phyloP scores from a whole-genome alignment of 1,139 yeast species.

The Sugiyamaella grinbergsii region DNA sequence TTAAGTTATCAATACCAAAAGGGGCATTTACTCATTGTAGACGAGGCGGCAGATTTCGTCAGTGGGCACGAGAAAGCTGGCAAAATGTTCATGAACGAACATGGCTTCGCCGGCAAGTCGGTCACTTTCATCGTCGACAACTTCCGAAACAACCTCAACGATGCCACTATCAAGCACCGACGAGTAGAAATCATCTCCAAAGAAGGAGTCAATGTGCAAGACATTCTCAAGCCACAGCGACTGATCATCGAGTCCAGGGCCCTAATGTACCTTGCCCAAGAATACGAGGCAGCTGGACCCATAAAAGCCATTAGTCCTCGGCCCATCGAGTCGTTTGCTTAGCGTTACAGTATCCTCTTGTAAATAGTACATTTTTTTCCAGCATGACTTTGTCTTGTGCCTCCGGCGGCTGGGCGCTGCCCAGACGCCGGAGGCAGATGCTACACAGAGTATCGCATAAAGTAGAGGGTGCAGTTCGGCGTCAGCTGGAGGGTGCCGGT shows the following conservation, averaged over 20 bases:
- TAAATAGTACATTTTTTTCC: constrained; percentile 15
- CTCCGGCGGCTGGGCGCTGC: too few species aligned
- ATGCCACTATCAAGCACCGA: constrained; percentile 51
- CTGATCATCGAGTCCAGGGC: constrained; percentile 75
- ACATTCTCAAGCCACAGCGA: constrained; percentile 76
- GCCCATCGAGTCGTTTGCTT: constrained; percentile 17
- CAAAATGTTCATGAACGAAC: constrained; percentile 58
- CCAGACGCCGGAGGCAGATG: too few species aligned
- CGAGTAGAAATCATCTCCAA: constrained; percentile 69
- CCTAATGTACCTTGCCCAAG: constrained; percentile 51
- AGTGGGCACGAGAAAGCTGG: constrained; percentile 55
- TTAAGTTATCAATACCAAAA: constrained; percentile 74
- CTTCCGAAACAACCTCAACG: constrained; percentile 54
- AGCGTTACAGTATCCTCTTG: constrained; percentile 4
- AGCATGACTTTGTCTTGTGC: too few species aligned
- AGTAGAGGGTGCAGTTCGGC: background rate
- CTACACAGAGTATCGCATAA: constrained; percentile 63
- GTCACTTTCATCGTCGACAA: constrained; percentile 67
- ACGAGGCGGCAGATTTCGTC: constrained; percentile 57
- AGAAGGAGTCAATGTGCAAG: constrained; percentile 83
- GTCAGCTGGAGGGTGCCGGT: background rate
- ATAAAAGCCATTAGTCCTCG: constrained; percentile 24
- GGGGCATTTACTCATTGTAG: constrained; percentile 72
- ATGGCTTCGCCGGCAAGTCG: constrained; percentile 56
- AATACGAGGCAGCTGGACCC: constrained; percentile 23